Conservation (phyloP, 2,329 filamentous ascomycete genomes). For the Colletotrichum lindemuthianum region DNA sequence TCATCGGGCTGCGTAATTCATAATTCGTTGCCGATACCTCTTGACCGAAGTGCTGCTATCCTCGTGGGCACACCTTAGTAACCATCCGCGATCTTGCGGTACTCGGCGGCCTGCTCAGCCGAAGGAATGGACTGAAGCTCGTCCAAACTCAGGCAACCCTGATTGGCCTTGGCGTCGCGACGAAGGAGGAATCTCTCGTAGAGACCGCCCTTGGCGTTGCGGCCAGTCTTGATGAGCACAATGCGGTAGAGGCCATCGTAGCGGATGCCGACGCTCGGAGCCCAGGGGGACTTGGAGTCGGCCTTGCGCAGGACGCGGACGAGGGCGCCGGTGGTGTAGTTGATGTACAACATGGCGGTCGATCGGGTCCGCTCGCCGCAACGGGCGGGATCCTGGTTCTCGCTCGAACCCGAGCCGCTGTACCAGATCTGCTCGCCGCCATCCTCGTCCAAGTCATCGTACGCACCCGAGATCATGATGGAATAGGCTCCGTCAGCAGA, state of each 20-base stretch:
- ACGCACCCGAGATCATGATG: slow-evolving; percentile 59
- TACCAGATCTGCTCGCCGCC: slow-evolving; percentile 39
- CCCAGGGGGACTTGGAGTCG: slow-evolving; percentile 17
- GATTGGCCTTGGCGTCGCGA: not conserved
- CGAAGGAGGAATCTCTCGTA: slow-evolving; percentile 33
- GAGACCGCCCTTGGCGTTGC: slow-evolving; percentile 37
- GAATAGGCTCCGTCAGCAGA: slow-evolving; percentile 59
- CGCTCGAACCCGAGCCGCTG: slow-evolving; percentile 40
- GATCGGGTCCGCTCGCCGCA: not conserved
- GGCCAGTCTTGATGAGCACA: not conserved
- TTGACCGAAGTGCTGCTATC: too few species aligned
- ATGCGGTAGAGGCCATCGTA: slow-evolving; percentile 51
- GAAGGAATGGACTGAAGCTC: not conserved
- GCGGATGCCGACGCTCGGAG: slow-evolving; percentile 43
- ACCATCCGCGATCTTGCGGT: slow-evolving; percentile 30
- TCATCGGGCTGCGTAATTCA: too few species aligned
- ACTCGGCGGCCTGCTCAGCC: slow-evolving; percentile 33
- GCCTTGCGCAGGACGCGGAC: slow-evolving; percentile 46
- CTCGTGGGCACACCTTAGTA: slow-evolving; percentile 27
- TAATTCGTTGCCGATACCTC: too few species aligned
- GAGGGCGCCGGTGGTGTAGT: slow-evolving; percentile 25
- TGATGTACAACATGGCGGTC: slow-evolving; percentile 39
- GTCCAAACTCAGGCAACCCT: slow-evolving; percentile 11
- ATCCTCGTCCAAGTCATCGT: slow-evolving; percentile 42
- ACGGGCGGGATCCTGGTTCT: slow-evolving; percentile 29